phyloP scores from a whole-genome alignment of 2,329 filamentous ascomycete genomes.

The Stagonosporopsis rhizophila region DNA sequence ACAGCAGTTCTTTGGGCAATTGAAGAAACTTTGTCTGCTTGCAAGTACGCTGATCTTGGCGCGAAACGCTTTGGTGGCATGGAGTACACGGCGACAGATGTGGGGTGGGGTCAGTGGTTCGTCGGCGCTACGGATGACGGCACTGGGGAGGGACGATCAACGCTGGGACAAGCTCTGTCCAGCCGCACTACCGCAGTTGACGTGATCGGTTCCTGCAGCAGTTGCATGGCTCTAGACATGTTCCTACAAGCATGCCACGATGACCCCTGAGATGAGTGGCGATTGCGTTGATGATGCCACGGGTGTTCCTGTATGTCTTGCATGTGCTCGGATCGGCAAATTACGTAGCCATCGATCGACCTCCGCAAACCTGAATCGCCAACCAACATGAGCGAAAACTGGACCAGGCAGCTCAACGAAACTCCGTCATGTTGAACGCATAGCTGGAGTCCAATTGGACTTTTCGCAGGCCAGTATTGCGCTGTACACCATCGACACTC shows the following conservation, averaged over 20 bases:
- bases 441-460: conserved; percentile 29
- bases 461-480: conserved; percentile 7
- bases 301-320: conserved; percentile 19
- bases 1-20: not conserved
- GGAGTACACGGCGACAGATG: too few species aligned
- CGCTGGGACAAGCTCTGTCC: conserved; percentile 6
- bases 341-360: conserved; percentile 11
- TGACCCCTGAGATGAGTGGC: not conserved
- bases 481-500: conserved; percentile 4
- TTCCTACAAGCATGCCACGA: not conserved
- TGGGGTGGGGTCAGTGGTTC: not conserved
- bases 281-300: not conserved
- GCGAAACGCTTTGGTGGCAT: too few species aligned
- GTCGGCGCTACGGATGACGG: conserved; percentile 6
- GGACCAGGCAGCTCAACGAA: not conserved
- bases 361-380: conserved; percentile 14
- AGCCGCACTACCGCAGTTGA: conserved; percentile 6
- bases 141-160: conserved; percentile 2
- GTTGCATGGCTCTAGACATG: not conserved
- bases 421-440: conserved; percentile 40
- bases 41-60: too few species aligned
- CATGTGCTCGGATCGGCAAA: conserved; percentile 10
- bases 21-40: too few species aligned
- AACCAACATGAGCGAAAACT: conserved; percentile 6
- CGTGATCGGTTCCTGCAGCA: conserved; percentile 4